Conservation (phyloP, 306 rosid genomes). For the Hylodesmum podocarpum region DNA sequence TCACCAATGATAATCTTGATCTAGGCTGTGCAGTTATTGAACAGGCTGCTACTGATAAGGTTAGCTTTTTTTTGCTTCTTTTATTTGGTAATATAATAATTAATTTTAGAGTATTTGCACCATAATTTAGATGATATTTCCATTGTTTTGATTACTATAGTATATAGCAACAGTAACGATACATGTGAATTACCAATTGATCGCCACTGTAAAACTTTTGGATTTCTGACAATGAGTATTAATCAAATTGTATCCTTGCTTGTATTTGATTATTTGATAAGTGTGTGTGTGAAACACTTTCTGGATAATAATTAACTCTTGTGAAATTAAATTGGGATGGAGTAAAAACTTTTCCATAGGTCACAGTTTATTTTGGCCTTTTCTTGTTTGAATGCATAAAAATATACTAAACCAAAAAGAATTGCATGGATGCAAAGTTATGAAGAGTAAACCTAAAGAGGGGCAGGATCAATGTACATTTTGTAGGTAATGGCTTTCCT, state of each 20-base stretch:
- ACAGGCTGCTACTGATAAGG: constrained; percentile 96
- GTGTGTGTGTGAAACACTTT: no score
- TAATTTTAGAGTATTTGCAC: neutral
- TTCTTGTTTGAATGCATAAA: neutral
- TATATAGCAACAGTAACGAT: no score
- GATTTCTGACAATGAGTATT: no score
- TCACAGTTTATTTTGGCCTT: neutral
- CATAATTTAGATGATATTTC: neutral
- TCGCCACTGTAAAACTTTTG: no score
- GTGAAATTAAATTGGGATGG: no score
- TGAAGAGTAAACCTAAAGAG: neutral
- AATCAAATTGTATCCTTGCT: no score
- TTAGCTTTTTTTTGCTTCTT: constrained; percentile 32
- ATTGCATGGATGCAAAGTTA: no score
- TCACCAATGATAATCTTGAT: constrained; percentile 94
- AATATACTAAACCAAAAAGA: no score
- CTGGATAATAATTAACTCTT: no score
- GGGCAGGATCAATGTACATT: neutral
- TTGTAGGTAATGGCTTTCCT: neutral
- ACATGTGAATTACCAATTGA: no score
- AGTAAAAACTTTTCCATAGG: neutral
- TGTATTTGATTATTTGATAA: no score
- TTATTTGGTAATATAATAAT: neutral
- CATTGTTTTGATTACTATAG: neutral
- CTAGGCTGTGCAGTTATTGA: constrained; percentile 96